These are phyloP conservation scores for Candida railenensis DNA, from an alignment of 805 yeast species.

Conservation along the genomic window DNA sequence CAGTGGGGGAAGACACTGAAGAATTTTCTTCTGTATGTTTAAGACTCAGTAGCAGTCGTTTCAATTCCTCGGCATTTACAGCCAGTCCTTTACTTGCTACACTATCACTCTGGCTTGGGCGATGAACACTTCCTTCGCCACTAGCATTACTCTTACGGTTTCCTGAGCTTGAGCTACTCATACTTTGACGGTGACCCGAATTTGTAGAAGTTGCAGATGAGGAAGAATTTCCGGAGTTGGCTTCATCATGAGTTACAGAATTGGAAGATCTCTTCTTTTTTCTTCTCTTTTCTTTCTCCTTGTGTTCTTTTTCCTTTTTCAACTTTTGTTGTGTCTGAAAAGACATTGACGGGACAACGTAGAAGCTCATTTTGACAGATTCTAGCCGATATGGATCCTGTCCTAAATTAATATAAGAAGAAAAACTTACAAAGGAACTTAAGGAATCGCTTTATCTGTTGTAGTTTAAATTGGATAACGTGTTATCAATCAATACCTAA, in stretches of 20 bases:
- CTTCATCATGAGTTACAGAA: background rate
- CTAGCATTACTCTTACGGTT: background rate
- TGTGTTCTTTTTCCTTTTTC: slow-evolving; percentile 19
- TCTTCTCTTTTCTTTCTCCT: slow-evolving; percentile 9
- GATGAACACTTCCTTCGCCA: background rate
- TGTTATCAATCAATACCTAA: too few species aligned
- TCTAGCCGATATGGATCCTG: background rate
- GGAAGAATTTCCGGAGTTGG: background rate
- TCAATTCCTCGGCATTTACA: slow-evolving; percentile 1
- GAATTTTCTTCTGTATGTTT: background rate
- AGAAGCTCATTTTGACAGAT: slow-evolving; percentile 31
- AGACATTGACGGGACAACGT: slow-evolving; percentile 38
- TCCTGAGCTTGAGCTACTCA: background rate
- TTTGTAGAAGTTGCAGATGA: background rate
- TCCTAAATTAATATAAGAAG: too few species aligned
- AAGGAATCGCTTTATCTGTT: too few species aligned
- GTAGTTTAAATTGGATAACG: too few species aligned
- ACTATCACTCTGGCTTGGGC: background rate
- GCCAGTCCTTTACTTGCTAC: background rate
- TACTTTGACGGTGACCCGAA: background rate
- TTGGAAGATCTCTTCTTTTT: background rate
- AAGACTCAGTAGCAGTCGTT: slow-evolving; percentile 1
- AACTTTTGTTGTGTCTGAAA: slow-evolving; percentile 42
- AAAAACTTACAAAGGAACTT: too few species aligned
- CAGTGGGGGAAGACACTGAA: background rate